Evolutionary conservation across 345 rosid species (phyloP).

Genomic region (Draba incana): DNA sequence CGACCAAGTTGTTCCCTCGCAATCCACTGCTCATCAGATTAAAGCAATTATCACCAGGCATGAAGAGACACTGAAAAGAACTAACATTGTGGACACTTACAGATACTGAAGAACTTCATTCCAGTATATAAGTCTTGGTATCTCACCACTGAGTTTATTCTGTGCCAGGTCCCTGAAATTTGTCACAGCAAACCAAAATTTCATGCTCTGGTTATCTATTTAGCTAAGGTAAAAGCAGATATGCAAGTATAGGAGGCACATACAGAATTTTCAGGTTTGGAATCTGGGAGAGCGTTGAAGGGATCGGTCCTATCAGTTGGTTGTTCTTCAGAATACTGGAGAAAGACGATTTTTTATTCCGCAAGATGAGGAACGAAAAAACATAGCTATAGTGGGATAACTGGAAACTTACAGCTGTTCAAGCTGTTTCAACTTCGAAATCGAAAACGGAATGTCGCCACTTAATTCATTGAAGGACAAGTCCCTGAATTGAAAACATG

Average conservation of each 20-base stretch:
- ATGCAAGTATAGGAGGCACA: slow-evolving; percentile 38
- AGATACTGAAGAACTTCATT: slow-evolving; percentile 97
- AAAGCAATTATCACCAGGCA: slow-evolving; percentile 10
- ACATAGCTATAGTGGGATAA: not conserved
- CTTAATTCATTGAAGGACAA: slow-evolving; percentile 78
- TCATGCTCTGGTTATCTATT: not conserved
- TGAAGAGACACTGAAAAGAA: slow-evolving; percentile 8
- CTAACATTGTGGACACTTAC: slow-evolving; percentile 51
- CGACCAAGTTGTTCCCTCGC: slow-evolving; percentile 92
- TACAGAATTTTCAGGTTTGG: slow-evolving; percentile 90
- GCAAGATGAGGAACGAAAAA: not conserved
- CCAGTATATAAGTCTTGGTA: slow-evolving; percentile 98
- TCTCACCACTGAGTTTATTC: slow-evolving; percentile 87
- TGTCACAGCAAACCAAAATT: slow-evolving; percentile 4
- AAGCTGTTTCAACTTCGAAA: slow-evolving; percentile 85
- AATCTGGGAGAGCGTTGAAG: slow-evolving; percentile 91
- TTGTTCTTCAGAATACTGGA: slow-evolving; percentile 81
- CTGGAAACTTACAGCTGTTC: slow-evolving; percentile 67
- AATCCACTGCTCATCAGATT: slow-evolving; percentile 59
- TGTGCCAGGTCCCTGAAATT: slow-evolving; percentile 82
- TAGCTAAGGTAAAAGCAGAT: not conserved
- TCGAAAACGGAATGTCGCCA: slow-evolving; percentile 93
- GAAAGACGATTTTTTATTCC: slow-evolving; percentile 6
- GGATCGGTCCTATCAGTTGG: slow-evolving; percentile 84
- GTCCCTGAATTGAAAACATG: slow-evolving; percentile 54